Evolutionary conservation across 208 protist species (phyloP).

Genomic region (Crithidia acanthocephali): DNA sequence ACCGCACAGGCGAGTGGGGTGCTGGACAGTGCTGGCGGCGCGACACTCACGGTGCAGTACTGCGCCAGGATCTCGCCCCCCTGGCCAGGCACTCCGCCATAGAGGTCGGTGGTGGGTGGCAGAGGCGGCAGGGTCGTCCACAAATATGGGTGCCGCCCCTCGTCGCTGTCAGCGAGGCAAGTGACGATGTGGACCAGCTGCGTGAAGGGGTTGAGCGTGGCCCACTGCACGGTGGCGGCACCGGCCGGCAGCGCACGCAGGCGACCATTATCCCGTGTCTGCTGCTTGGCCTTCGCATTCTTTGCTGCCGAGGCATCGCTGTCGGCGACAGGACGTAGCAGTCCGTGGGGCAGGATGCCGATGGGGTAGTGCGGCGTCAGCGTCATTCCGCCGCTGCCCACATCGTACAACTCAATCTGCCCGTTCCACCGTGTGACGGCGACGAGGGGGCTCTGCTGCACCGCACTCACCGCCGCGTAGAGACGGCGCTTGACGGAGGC

Average conservation of each 20-base stretch:
- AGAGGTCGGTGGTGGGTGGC: neutral
- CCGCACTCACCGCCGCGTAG: constrained; percentile 64
- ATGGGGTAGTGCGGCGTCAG: constrained; percentile 34
- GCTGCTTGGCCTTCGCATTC: neutral
- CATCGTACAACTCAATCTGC: constrained; percentile 66
- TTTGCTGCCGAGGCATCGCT: neutral
- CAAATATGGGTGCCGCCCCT: constrained; percentile 41
- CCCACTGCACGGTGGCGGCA: constrained; percentile 50
- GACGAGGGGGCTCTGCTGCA: constrained; percentile 62
- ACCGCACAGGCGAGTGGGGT: constrained; percentile 62
- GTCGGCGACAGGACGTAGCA: constrained; percentile 20
- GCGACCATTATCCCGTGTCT: neutral
- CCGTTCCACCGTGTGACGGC: constrained; percentile 70
- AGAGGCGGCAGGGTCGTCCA: constrained; percentile 57
- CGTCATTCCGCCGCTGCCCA: constrained; percentile 12
- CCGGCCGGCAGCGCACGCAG: constrained; percentile 19
- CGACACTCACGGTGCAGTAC: constrained; percentile 47
- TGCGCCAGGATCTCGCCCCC: constrained; percentile 44
- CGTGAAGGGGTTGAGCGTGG: constrained; percentile 21
- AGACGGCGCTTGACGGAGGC: constrained; percentile 22
- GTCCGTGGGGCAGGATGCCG: constrained; percentile 41
- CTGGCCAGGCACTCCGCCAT: constrained; percentile 2
- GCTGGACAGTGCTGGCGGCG: constrained; percentile 53
- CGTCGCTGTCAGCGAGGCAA: constrained; percentile 43
- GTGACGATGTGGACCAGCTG: constrained; percentile 66